Conservation (phyloP, 2,329 filamentous ascomycete species). For the Hysterium pulicare region DNA sequence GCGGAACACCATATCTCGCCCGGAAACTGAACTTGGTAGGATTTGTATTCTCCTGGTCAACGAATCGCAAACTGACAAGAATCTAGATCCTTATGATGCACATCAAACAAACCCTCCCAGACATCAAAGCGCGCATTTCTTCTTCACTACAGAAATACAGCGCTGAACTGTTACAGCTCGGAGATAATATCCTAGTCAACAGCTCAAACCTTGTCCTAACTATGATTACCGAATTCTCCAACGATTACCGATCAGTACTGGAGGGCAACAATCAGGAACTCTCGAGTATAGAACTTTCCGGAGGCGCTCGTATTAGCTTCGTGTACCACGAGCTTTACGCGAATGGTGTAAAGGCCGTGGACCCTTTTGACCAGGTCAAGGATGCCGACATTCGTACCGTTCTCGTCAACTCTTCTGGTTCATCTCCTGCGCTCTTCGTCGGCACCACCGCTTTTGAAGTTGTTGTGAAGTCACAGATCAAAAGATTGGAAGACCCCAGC, state of each 20-base stretch:
- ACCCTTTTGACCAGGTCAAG: conserved; percentile 96
- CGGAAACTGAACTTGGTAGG: conserved; percentile 85
- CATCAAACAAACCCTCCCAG: conserved; percentile 97
- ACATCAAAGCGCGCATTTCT: conserved; percentile 97
- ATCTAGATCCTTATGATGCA: conserved; percentile 95
- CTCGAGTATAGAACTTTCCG: conserved; percentile 89
- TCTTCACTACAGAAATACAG: conserved; percentile 90
- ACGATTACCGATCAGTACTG: conserved; percentile 92
- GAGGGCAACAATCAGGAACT: conserved; percentile 97
- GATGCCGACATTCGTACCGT: conserved; percentile 96
- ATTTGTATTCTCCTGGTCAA: conserved; percentile 12
- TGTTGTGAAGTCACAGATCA: conserved; percentile 98
- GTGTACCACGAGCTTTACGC: conserved; percentile 98
- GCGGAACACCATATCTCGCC: conserved; percentile 93
- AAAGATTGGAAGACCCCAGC: conserved; percentile 90
- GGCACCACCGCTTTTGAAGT: conserved; percentile 97
- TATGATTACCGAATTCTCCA: conserved; percentile 98
- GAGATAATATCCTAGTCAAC: conserved; percentile 93
- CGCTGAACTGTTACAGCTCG: conserved; percentile 74
- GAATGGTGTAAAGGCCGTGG: conserved; percentile 95
- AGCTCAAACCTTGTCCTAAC: conserved; percentile 95
- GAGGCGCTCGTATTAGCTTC: conserved; percentile 96
- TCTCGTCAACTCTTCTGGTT: conserved; percentile 98
- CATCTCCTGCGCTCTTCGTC: conserved; percentile 92
- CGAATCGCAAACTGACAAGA: conserved; percentile 20